Base-by-base conservation (phyloP, 2,329 filamentous ascomycete genomes). In the Cordyceps pruinosa region DNA sequence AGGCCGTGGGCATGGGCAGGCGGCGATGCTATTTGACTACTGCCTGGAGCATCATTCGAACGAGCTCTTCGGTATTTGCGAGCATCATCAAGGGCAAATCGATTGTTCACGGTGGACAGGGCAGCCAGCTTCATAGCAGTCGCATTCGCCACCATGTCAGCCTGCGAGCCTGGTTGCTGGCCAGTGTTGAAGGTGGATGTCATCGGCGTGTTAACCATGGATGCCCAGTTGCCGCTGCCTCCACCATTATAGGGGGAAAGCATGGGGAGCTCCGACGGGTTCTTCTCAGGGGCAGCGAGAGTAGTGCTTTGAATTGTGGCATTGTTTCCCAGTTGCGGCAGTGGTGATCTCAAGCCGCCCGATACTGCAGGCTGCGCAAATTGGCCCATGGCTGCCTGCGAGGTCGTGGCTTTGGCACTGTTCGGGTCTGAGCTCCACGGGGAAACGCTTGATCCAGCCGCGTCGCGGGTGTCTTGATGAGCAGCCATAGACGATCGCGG, bases 101-200 rank as follows among this genome's bases (percentile, higher is more conserved):
- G 89, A 72, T 97, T 99, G 77, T 97, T 99, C 50, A 99, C 94
- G 3, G 94, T 99, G 5, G 93, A 97, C 46, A 99, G 79, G 19
- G 94, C 94, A 46, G 94, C 94, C 52, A 99, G 82, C 73, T 99
- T 99, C 94, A 99, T 99, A 23, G 94, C 94, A 17, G 94, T 97
- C 26, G 94, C 94, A 69, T 97, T 99, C 59, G 94, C 94, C 58
- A 99, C 88, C 93, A 97, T 97, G 68, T 99, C 94, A 17, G 91
- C 92, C 70, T 97, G 92, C 2, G 51, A 51, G 3, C 46, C 50
- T 10, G 50, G 50, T 26, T 56, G 52, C 49, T 44, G 26, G 25
- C 63, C 65, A 17, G 78, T 74, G 61, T 81, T 87, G 72, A 97
- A 99, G 63, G 86, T 93, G 41, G 90, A 77, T 5, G 93, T 89